Conservation (phyloP, 2,329 filamentous ascomycete species). For the Cadophora gregata region DNA sequence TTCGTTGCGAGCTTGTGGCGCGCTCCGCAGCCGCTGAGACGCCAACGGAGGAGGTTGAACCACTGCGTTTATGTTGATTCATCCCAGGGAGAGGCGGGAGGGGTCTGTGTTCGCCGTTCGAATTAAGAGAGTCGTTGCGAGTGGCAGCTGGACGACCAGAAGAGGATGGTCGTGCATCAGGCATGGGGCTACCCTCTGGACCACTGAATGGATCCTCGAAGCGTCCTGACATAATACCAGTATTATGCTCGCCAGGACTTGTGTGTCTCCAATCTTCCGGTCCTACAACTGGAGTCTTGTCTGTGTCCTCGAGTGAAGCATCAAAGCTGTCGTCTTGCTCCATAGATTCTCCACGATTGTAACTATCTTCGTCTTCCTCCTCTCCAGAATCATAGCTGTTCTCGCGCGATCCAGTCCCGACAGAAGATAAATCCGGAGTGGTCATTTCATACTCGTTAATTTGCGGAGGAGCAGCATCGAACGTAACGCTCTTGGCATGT, state of each 20-base stretch:
- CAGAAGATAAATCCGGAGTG: conserved; percentile 92
- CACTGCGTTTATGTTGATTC: conserved; percentile 48
- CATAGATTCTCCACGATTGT: conserved; percentile 59
- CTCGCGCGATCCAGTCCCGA: conserved; percentile 87
- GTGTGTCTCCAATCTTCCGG: conserved; percentile 94
- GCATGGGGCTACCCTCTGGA: conserved; percentile 69
- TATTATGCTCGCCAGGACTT: conserved; percentile 51
- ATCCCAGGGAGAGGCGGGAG: conserved; percentile 83
- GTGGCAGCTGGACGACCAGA: conserved; percentile 58
- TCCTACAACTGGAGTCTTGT: conserved; percentile 97
- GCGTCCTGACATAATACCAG: conserved; percentile 36
- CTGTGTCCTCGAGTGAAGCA: conserved; percentile 90
- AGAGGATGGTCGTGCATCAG: conserved; percentile 51
- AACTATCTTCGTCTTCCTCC: conserved; percentile 71
- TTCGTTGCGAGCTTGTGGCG: conserved; percentile 68
- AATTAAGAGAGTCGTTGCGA: conserved; percentile 75
- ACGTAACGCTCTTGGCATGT: conserved; percentile 96
- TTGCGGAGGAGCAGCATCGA: conserved; percentile 90
- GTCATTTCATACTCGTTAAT: conserved; percentile 99
- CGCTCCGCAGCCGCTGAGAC: conserved; percentile 75
- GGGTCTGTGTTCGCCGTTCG: conserved; percentile 82
- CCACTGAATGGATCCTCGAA: conserved; percentile 70
- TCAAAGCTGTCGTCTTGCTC: conserved; percentile 86
- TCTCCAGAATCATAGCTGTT: conserved; percentile 90
- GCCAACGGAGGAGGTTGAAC: conserved; percentile 64